Conservation (phyloP, 2,329 filamentous ascomycete genomes). For the Fusarium sp. region DNA sequence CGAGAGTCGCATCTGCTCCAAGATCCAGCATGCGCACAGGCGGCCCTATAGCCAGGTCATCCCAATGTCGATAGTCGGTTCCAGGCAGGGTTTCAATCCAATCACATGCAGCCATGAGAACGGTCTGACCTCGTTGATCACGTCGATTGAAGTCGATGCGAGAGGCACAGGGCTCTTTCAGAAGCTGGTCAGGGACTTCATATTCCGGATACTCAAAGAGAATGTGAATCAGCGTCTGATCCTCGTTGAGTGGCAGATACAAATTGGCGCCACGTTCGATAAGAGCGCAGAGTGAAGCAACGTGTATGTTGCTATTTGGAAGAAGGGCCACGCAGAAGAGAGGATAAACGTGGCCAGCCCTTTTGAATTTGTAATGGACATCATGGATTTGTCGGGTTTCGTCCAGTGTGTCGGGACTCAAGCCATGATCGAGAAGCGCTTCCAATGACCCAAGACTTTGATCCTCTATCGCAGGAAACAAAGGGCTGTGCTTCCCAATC, state of each 20-base stretch:
- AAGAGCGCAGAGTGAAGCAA: slow-evolving; percentile 5
- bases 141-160: slow-evolving; percentile 33
- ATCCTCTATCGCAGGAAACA: slow-evolving; percentile 25
- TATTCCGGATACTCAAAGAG: slow-evolving; percentile 22
- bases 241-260: slow-evolving; percentile 31
- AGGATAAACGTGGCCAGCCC: slow-evolving; percentile 8
- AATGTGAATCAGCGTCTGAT: slow-evolving; percentile 31
- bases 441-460: slow-evolving; percentile 17
- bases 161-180: slow-evolving; percentile 28
- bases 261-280: slow-evolving; percentile 24
- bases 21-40: slow-evolving; percentile 24
- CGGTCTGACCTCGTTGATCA: slow-evolving; percentile 27
- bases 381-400: background rate
- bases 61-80: background rate
- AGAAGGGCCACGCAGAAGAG: slow-evolving; percentile 14
- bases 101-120: slow-evolving; percentile 36
- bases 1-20: slow-evolving; percentile 24
- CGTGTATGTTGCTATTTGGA: accelerated
- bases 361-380: background rate
- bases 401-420: slow-evolving; percentile 13
- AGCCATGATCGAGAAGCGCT: slow-evolving; percentile 23
- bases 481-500: background rate
- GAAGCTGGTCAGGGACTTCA: background rate
- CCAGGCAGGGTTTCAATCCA: background rate
- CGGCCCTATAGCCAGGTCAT: background rate